Conservation (phyloP, 2,329 filamentous ascomycete genomes). For the Penicillium digitatum region DNA sequence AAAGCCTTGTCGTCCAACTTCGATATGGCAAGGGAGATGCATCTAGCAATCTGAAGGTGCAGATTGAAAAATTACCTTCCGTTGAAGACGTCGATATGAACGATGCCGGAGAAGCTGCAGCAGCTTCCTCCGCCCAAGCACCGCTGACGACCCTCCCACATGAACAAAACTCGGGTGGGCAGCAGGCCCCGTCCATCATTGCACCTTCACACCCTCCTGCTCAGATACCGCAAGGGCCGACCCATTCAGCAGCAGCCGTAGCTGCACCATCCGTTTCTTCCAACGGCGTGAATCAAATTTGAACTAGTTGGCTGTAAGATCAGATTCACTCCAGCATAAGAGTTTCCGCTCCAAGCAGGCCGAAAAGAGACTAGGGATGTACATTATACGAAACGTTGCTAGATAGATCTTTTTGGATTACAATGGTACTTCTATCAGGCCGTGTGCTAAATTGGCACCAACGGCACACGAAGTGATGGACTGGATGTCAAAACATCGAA, state of each 20-base stretch:
- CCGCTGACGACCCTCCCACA: neutral
- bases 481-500: neutral
- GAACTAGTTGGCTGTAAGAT: neutral
- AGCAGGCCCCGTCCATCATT: neutral
- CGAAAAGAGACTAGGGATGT: neutral
- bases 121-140: neutral
- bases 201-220: neutral
- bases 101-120: constrained; percentile 4
- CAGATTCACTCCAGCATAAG: neutral
- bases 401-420: neutral
- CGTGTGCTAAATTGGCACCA: neutral
- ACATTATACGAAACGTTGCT: neutral
- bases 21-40: constrained; percentile 39
- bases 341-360: neutral
- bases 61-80: constrained; percentile 21
- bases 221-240: neutral
- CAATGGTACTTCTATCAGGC: neutral
- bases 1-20: constrained; percentile 72
- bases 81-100: constrained; percentile 14
- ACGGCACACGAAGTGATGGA: neutral
- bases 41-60: constrained; percentile 14
- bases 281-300: constrained; percentile 8
- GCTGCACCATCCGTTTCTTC: constrained; percentile 1
- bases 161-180: neutral
- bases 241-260: constrained; percentile 3